Percentiles rank a stretch among this genome's conserved stretches.
These are phyloP conservation scores for Phytophthora rubi DNA, from an alignment of 352 stramenopile genomes.

Conservation along the genomic window DNA sequence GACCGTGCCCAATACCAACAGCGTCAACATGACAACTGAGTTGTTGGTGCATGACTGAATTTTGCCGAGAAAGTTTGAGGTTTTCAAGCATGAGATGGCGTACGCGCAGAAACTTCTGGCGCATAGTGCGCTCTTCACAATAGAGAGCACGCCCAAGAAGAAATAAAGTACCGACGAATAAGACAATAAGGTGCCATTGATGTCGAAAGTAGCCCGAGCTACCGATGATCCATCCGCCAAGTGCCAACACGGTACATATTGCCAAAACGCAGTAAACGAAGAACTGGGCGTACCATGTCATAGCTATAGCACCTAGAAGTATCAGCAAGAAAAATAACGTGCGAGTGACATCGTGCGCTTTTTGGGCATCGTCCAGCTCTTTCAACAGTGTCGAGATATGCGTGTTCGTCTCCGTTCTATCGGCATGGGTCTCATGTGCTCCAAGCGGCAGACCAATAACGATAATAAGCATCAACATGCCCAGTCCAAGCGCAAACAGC, in stretches of 20 bases:
- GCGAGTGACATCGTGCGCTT: slow-evolving; percentile 47
- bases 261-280: slow-evolving; percentile 44
- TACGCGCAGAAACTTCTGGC: slow-evolving; percentile 60
- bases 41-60: slow-evolving; percentile 71
- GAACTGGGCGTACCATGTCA: slow-evolving; percentile 69
- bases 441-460: slow-evolving; percentile 51
- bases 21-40: slow-evolving; percentile 67
- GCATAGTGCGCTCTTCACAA: slow-evolving; percentile 43
- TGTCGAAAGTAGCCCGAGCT: slow-evolving; percentile 31
- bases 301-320: slow-evolving; percentile 52
- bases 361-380: slow-evolving; percentile 24
- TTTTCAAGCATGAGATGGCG: slow-evolving; percentile 72
- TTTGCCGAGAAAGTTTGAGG: slow-evolving; percentile 62
- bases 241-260: slow-evolving; percentile 26
- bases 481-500: slow-evolving; percentile 37
- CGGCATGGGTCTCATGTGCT: slow-evolving; percentile 19
- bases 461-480: slow-evolving; percentile 38
- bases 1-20: slow-evolving; percentile 45
- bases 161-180: slow-evolving; percentile 46
- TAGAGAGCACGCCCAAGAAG: slow-evolving; percentile 55
- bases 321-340: slow-evolving; percentile 64
- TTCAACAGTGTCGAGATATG: slow-evolving; percentile 20
- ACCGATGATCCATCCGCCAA: slow-evolving; percentile 44
- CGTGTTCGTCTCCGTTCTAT: background rate
- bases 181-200: slow-evolving; percentile 59